phyloP scores from a whole-genome alignment of 768 basidiomycete genomes.

The Wakefieldia striispora region DNA sequence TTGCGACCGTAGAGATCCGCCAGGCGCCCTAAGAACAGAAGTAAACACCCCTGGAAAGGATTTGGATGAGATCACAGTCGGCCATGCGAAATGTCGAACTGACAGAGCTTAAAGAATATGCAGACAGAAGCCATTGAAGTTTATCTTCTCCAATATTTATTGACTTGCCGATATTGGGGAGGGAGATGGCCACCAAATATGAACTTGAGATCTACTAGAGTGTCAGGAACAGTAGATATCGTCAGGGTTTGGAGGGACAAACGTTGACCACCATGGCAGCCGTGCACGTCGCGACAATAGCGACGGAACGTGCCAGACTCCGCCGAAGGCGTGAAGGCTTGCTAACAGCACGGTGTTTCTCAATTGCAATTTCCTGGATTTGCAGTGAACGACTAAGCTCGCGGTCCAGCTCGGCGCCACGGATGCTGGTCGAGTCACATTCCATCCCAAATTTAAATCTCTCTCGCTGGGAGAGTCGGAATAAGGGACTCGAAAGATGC shows the following conservation, averaged over 20 bases:
- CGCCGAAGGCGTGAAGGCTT: slow-evolving; percentile 7
- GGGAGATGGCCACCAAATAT: slow-evolving; percentile 49
- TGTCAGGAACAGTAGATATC: slow-evolving; percentile 1
- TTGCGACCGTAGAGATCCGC: slow-evolving; percentile 82
- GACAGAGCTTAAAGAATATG: slow-evolving; percentile 67
- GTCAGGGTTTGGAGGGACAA: slow-evolving; percentile 4
- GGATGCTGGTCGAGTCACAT: not conserved
- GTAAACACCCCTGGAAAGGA: slow-evolving; percentile 61
- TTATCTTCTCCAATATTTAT: slow-evolving; percentile 48
- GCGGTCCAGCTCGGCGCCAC: slow-evolving; percentile 12
- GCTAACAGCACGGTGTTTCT: slow-evolving; percentile 1
- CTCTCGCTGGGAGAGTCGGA: slow-evolving; percentile 1
- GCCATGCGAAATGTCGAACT: slow-evolving; percentile 16
- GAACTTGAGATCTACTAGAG: slow-evolving; percentile 28
- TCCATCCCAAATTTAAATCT: slow-evolving; percentile 7
- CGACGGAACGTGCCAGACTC: slow-evolving; percentile 26
- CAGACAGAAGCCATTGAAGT: slow-evolving; percentile 67
- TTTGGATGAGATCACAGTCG: not conserved
- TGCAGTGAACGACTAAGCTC: too few species aligned
- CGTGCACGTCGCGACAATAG: slow-evolving; percentile 38
- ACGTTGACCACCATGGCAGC: slow-evolving; percentile 39
- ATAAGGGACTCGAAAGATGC: not conserved
- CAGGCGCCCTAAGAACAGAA: slow-evolving; percentile 72
- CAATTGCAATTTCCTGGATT: slow-evolving; percentile 8
- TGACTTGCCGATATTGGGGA: slow-evolving; percentile 51